Conservation (phyloP, 2,329 filamentous ascomycete species). For the Madurella fahalii region DNA sequence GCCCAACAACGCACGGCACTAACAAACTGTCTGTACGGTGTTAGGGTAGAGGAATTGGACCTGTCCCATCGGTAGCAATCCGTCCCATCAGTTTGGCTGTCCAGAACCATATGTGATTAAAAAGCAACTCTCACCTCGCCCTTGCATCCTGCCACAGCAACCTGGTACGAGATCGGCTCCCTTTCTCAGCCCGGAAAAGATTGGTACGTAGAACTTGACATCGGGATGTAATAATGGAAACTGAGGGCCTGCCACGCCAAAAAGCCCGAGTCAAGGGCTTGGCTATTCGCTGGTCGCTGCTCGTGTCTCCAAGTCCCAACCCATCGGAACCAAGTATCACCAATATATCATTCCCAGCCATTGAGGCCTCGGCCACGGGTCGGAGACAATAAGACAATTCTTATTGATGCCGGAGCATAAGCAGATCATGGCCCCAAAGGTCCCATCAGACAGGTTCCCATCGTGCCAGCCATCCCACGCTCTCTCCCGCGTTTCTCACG, state of each 20-base stretch:
- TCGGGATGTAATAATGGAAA: too few species aligned
- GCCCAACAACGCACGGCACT: too few species aligned
- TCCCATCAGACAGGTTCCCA: conserved; percentile 59
- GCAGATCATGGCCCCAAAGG: conserved; percentile 26
- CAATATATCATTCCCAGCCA: background rate
- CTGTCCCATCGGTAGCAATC: too few species aligned
- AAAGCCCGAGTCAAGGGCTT: background rate
- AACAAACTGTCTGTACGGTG: too few species aligned
- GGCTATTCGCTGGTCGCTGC: background rate
- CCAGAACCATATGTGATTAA: background rate
- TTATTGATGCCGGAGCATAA: too few species aligned
- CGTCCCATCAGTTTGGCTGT: background rate
- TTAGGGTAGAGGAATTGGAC: too few species aligned
- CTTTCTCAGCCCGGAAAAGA: background rate
- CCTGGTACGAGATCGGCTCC: conserved; percentile 1
- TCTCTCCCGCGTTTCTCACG: conserved; percentile 75
- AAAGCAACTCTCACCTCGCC: background rate
- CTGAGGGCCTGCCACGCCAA: too few species aligned
- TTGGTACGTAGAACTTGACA: too few species aligned
- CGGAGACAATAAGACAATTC: too few species aligned
- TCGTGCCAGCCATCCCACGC: conserved; percentile 69
- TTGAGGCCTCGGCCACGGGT: background rate
- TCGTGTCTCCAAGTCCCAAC: background rate
- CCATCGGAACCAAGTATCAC: background rate
- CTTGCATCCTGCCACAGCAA: conserved; percentile 1